Conservation (phyloP, 2,329 filamentous ascomycete genomes). For the Diaporthe ampelina region DNA sequence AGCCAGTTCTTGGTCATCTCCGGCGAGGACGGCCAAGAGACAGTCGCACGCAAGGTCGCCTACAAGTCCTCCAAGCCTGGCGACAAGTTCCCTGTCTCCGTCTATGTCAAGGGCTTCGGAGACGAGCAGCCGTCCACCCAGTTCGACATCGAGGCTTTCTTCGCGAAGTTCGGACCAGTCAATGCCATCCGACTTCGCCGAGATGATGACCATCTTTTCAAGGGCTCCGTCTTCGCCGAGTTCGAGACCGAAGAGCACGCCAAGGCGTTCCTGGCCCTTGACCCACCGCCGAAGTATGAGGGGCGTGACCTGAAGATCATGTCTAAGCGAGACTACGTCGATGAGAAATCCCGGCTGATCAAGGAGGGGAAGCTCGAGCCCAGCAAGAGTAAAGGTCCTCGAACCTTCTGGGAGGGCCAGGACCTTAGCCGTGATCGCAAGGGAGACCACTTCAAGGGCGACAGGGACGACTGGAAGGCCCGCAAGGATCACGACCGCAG, state of each 20-base stretch:
- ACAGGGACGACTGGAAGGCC: constrained; percentile 74
- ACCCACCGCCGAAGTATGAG: constrained; percentile 88
- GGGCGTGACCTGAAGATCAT: constrained; percentile 84
- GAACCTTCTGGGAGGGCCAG: constrained; percentile 63
- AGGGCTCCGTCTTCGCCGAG: constrained; percentile 96
- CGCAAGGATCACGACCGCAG: constrained; percentile 73
- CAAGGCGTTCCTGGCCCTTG: constrained; percentile 83
- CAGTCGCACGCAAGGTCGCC: constrained; percentile 81
- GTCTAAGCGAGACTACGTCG: constrained; percentile 89
- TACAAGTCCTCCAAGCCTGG: constrained; percentile 71
- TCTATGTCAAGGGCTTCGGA: constrained; percentile 96
- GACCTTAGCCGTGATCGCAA: constrained; percentile 55
- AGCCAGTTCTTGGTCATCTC: constrained; percentile 80
- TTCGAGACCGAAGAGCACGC: constrained; percentile 85
- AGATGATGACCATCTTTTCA: constrained; percentile 80
- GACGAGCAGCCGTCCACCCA: constrained; percentile 87
- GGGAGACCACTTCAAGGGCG: constrained; percentile 55
- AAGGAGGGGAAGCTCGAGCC: constrained; percentile 77
- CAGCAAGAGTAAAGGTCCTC: constrained; percentile 57
- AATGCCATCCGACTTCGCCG: constrained; percentile 91
- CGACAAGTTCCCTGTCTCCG: constrained; percentile 78
- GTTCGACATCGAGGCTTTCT: constrained; percentile 95
- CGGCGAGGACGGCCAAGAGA: constrained; percentile 80
- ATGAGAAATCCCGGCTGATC: constrained; percentile 82
- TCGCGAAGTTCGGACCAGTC: constrained; percentile 82